Evolutionary conservation across 306 rosid genomes (phyloP).

Genomic region (Carpinus fangiana): DNA sequence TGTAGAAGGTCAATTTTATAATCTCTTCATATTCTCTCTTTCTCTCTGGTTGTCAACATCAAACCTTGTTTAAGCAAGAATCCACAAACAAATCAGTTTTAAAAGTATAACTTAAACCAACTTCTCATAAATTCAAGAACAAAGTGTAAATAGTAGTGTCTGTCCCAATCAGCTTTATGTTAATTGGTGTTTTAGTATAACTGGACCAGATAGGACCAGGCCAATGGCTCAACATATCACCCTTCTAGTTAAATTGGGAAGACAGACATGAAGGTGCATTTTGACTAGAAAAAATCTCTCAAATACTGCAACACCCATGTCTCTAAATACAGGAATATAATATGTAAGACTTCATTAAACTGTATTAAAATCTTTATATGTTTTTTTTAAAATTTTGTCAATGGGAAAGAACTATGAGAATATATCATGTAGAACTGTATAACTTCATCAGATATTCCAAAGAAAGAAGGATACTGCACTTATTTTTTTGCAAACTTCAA

Average conservation of each 20-base stretch:
- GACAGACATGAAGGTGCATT: neutral
- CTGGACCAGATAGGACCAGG: neutral
- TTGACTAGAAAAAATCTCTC: neutral
- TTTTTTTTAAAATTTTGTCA: neutral
- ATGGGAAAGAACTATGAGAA: neutral
- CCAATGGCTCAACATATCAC: neutral
- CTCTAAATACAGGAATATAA: neutral
- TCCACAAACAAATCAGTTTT: neutral
- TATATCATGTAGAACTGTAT: neutral
- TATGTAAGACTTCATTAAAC: neutral
- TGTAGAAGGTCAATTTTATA: neutral
- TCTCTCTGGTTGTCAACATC: too few relatives aligned
- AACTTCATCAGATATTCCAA: constrained; percentile 4
- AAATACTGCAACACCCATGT: neutral
- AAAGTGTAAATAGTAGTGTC: too few relatives aligned
- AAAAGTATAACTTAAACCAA: neutral
- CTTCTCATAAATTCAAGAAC: neutral
- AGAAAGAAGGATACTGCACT: neutral
- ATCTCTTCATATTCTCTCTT: too few relatives aligned
- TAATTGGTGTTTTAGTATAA: neutral
- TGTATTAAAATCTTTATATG: neutral
- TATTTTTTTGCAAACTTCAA: neutral
- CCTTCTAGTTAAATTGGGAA: neutral
- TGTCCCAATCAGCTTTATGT: neutral
- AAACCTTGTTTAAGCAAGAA: neutral